Conservation (phyloP, 2,329 filamentous ascomycete genomes). For the Apiospora hydei region DNA sequence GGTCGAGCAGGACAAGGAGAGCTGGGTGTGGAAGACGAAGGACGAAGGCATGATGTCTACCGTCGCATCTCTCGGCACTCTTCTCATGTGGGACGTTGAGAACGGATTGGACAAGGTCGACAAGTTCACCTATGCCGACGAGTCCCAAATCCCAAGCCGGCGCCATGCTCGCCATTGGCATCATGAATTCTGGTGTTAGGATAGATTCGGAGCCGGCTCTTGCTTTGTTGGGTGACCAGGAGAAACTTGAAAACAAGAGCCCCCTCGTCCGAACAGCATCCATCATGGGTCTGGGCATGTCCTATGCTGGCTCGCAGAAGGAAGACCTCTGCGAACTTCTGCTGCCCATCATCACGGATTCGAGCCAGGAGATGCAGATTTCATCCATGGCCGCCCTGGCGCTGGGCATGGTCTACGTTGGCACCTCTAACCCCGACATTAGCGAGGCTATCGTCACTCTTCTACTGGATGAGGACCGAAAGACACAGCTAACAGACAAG, state of each 20-base stretch:
- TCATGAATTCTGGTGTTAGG: constrained; percentile 91
- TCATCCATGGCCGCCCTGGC: constrained; percentile 95
- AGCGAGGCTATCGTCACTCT: constrained; percentile 92
- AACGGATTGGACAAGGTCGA: constrained; percentile 92
- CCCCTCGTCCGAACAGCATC: constrained; percentile 80
- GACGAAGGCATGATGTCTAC: constrained; percentile 98
- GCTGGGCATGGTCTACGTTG: constrained; percentile 89
- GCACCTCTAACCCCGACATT: constrained; percentile 88
- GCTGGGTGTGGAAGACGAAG: constrained; percentile 99
- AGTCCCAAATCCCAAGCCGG: constrained; percentile 86
- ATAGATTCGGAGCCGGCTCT: constrained; percentile 90
- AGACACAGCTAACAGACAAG: constrained; percentile 92
- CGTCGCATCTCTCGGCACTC: constrained; percentile 88
- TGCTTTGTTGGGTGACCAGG: constrained; percentile 81
- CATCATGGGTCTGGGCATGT: constrained; percentile 94
- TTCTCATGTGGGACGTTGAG: constrained; percentile 94
- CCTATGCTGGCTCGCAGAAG: constrained; percentile 94
- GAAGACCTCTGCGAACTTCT: constrained; percentile 86
- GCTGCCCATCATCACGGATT: constrained; percentile 86
- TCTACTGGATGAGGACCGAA: constrained; percentile 90
- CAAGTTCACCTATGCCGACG: constrained; percentile 85
- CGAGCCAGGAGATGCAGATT: constrained; percentile 88
- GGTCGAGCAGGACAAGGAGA: constrained; percentile 84
- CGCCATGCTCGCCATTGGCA: constrained; percentile 90
- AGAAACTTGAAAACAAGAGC: constrained; percentile 81